phyloP scores from a whole-genome alignment of 768 basidiomycete species.

The Lactarius evosmus region DNA sequence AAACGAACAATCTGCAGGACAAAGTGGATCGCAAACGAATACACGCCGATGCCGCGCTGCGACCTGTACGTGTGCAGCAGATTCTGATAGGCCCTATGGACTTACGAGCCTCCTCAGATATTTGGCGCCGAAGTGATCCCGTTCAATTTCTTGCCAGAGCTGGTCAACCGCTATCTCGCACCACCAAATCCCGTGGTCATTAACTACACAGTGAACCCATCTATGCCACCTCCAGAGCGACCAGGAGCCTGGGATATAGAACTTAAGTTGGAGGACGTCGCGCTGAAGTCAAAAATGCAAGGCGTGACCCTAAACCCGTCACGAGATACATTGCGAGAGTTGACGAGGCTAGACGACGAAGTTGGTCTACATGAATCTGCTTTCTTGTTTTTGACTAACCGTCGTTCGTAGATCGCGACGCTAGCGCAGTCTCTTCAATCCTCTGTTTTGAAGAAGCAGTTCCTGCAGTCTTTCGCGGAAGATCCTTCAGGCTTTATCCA shows the following conservation, averaged over 20 bases:
- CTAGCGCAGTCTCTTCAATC: slow-evolving; percentile 84
- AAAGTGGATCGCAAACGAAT: slow-evolving; percentile 73
- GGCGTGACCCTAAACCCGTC: slow-evolving; percentile 62
- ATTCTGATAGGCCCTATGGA: background rate
- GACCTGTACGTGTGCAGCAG: slow-evolving; percentile 45
- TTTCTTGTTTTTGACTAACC: background rate
- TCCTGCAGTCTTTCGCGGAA: slow-evolving; percentile 75
- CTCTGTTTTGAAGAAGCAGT: slow-evolving; percentile 81
- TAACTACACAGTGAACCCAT: slow-evolving; percentile 70
- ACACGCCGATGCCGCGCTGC: slow-evolving; percentile 63
- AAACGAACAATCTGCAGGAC: slow-evolving; percentile 76
- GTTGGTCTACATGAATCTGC: slow-evolving; percentile 39
- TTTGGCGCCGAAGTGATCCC: slow-evolving; percentile 65
- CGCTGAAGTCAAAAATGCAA: slow-evolving; percentile 67
- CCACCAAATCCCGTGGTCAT: slow-evolving; percentile 80
- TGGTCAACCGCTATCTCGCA: slow-evolving; percentile 74
- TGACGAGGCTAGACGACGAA: slow-evolving; percentile 83
- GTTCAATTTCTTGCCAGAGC: slow-evolving; percentile 81
- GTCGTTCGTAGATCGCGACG: slow-evolving; percentile 60
- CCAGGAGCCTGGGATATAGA: slow-evolving; percentile 80
- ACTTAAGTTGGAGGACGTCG: slow-evolving; percentile 79
- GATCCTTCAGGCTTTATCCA: slow-evolving; percentile 82
- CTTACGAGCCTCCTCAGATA: slow-evolving; percentile 44
- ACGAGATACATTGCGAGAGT: slow-evolving; percentile 64
- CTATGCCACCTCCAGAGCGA: slow-evolving; percentile 56